A percentile compares a stretch with the other conserved stretches of the same genome.
Conservation (phyloP, 148 eudicot species). For the Dianthus caryophyllus region DNA sequence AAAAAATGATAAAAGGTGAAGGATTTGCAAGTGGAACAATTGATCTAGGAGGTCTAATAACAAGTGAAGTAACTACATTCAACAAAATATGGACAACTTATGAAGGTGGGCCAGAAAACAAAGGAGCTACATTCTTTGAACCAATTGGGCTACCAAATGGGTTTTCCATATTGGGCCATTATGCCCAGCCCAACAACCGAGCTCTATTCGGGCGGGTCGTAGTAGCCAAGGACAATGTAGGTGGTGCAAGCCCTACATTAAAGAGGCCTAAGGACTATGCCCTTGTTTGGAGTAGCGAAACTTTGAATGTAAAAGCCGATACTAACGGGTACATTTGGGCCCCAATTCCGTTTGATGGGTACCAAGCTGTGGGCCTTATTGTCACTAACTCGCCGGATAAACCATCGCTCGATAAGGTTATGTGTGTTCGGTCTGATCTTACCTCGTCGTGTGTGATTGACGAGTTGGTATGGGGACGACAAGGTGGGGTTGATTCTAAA, state of each 20-base stretch:
- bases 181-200: slow-evolving; percentile 37
- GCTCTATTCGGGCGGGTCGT: slow-evolving; percentile 33
- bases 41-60: slow-evolving; percentile 37
- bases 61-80: slow-evolving; percentile 27
- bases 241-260: slow-evolving; percentile 19
- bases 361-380: slow-evolving; percentile 31
- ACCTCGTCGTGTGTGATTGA: slow-evolving; percentile 27
- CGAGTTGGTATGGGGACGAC: slow-evolving; percentile 30
- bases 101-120: slow-evolving; percentile 31
- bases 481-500: slow-evolving; percentile 2
- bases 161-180: slow-evolving; percentile 26
- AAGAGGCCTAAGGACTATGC: slow-evolving; percentile 33
- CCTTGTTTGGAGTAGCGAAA: slow-evolving; percentile 40
- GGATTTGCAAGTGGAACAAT: slow-evolving; percentile 36
- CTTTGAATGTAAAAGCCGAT: slow-evolving; percentile 24
- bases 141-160: slow-evolving; percentile 33
- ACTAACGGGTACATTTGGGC: slow-evolving; percentile 38
- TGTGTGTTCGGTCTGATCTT: slow-evolving; percentile 34
- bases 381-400: slow-evolving; percentile 29
- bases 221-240: slow-evolving; percentile 27
- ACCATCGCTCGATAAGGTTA: slow-evolving; percentile 30
- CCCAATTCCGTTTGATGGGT: slow-evolving; percentile 31
- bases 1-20: slow-evolving; percentile 17
- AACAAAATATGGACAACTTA: slow-evolving; percentile 34
- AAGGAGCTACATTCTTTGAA: slow-evolving; percentile 35